phyloP scores from a whole-genome alignment of 2,329 filamentous ascomycete genomes.

The Aspergillus phoenicis region DNA sequence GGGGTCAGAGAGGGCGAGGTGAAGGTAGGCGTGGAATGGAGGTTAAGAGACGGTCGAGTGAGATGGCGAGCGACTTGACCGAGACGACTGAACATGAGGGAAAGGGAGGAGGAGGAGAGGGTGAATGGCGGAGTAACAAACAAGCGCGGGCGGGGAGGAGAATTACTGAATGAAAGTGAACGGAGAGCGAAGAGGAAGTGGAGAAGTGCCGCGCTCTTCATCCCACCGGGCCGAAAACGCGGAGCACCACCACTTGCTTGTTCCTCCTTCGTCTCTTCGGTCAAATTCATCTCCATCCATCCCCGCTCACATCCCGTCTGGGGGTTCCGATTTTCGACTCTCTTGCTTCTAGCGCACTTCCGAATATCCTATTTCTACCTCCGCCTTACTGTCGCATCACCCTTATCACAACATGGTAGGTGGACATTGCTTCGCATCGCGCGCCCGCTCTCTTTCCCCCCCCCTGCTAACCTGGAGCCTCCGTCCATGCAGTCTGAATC shows the following conservation, averaged over 20 bases:
- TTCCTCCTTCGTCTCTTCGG: background rate
- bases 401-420: conserved; percentile 20
- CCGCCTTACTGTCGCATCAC: background rate
- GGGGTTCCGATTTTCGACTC: background rate
- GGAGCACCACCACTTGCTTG: conserved; percentile 3
- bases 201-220: conserved; percentile 11
- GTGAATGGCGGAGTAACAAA: conserved; percentile 10
- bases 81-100: conserved; percentile 73
- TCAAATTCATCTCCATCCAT: background rate
- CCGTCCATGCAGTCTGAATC: conserved; percentile 68
- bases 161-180: conserved; percentile 5
- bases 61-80: conserved; percentile 74
- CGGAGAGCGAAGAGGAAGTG: conserved; percentile 17
- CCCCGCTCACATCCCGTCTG: background rate
- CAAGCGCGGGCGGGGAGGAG: conserved; percentile 7
- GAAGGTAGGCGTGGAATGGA: conserved; percentile 53
- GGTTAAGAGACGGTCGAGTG: conserved; percentile 62
- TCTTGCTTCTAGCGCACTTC: background rate
- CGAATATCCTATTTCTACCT: background rate
- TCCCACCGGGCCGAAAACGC: conserved; percentile 13
- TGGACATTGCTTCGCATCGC: conserved; percentile 21
- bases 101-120: conserved; percentile 6
- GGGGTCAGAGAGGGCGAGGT: conserved; percentile 31
- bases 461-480: conserved; percentile 4
- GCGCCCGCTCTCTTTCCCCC: background rate